Evolutionary conservation across 2,329 filamentous ascomycete species (phyloP), one percentile per base, ranked within the genome.

Genomic region (Colletotrichum scovillei): DNA sequence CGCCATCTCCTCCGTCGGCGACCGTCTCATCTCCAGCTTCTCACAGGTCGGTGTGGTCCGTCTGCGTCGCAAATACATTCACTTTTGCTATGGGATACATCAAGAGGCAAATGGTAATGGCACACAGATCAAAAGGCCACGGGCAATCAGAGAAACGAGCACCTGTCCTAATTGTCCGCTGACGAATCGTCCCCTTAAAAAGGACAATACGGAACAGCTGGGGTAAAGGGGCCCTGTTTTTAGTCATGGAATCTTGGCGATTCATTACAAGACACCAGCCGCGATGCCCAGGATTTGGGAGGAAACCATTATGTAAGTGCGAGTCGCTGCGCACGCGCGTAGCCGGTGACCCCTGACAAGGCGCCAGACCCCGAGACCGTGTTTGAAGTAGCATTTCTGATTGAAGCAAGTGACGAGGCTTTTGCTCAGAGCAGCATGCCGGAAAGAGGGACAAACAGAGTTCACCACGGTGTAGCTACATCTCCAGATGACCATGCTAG

Each of bases 11-110:
- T 66, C 58, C 49, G 49, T 52, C 32, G 46, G 26, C 52, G 59
- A 63, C 58, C 65, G 53, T 69, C 70, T 64, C 70, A 69, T 73
- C 12, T 46, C 38, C 63, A 46, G 32, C 46, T 62, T 71, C 63
- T 38, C 52, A 32, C 63, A 65, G 24, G 8, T 65, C 30, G 26
- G 11, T 49, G 24, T 60, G 14, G 22, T 60, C 30, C 70, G 70
- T 56, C 70, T 70, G 59, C 70, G 70, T 70, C 70, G 59, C 49
- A 73, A 57, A 42, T 73, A 70, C 70, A 73, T 73, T 73, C 70
- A 73, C 70, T 60, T 64, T 32, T 28, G 9, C 19, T 42, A 49
- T 49, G 4, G 8, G 8, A 49, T 49, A 62, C 56, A 62, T 55
- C 26, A 52, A 63, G 12, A 22, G 38, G 24, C 19, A 22, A 38